phyloP scores from a whole-genome alignment of 2,329 filamentous ascomycete species.

The Fusarium napiforme region DNA sequence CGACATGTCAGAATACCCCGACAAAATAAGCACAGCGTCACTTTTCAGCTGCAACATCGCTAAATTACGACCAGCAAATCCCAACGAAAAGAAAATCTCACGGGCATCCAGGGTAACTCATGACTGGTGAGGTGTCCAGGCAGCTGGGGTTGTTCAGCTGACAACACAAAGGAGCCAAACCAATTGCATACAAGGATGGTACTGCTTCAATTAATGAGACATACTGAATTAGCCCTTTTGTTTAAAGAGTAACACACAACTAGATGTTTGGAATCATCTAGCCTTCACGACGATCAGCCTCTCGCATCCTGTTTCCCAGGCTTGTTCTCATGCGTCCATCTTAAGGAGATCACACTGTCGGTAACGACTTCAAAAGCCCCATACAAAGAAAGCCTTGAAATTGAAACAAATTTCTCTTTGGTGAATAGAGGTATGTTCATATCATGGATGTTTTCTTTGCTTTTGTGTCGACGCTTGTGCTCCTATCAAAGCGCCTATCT shows the following conservation, averaged over 20 bases:
- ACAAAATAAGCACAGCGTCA: neutral
- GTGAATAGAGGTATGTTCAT: too few relatives aligned
- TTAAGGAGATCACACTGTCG: too few relatives aligned
- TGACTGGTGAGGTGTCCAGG: accelerated
- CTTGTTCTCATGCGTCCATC: accelerated
- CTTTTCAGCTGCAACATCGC: neutral
- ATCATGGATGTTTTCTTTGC: too few relatives aligned
- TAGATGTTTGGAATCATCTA: accelerated
- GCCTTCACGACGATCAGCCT: accelerated
- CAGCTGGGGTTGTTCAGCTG: neutral
- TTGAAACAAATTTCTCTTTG: too few relatives aligned
- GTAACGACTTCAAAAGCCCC: neutral
- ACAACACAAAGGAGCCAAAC: neutral
- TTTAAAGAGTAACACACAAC: too few relatives aligned
- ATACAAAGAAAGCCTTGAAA: too few relatives aligned
- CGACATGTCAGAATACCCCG: neutral
- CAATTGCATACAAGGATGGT: neutral
- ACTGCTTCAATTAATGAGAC: neutral
- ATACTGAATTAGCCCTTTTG: too few relatives aligned
- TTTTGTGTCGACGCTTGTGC: accelerated
- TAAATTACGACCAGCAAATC: neutral
- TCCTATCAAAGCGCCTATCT: too few relatives aligned
- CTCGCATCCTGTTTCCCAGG: accelerated
- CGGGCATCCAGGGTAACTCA: neutral
- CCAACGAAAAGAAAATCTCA: too few relatives aligned